Evolutionary conservation across 2,329 filamentous ascomycete genomes (phyloP), one percentile per base, ranked within the genome.

Genomic region (Cryphonectria naterciae): DNA sequence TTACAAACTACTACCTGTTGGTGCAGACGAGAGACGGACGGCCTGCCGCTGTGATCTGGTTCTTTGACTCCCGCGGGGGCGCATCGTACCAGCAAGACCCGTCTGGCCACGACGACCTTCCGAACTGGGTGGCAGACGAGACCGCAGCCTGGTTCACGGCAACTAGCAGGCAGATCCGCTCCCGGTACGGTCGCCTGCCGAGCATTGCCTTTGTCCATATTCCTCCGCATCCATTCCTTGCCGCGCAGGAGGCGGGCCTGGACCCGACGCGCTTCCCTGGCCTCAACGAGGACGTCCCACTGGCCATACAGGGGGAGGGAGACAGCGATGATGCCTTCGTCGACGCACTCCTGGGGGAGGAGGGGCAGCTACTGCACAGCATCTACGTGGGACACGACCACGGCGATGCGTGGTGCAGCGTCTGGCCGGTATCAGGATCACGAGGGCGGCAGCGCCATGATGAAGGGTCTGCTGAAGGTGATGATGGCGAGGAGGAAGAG

Each of bases 41-140:
- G 19, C 68, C 68, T 15, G 66, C 62, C 15, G 69, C 69, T 41
- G 49, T 93, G 0, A 81, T 94, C 1, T 94, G 91, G 89, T 93
- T 93, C 80, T 93, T 94, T 75, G 92, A 93, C 75, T 87, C 84
- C 69, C 83, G 87, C 22, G 90, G 90, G 49, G 89, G 89, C 10
- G 81, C 82, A 67, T 81, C 83, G 65, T 88, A 85, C 74, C 84
- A 85, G 70, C 75, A 80, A 73, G 75, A 74, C 61, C 68, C 77
- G 19, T 69, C 74, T 8, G 76, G 79, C 19, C 74, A 76, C n/a
- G 74, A 81, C 25, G 78, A 77, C 0, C 80, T 82, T 46, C 81
- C 82, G 0, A 79, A 82, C 70, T 86, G 85, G 85, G 84, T 86
- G 2, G 81, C 85, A 66, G 67, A 72, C 6, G 78, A 77, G 11